phyloP scores from a whole-genome alignment of 2,329 filamentous ascomycete species.

The Alternaria rosae region DNA sequence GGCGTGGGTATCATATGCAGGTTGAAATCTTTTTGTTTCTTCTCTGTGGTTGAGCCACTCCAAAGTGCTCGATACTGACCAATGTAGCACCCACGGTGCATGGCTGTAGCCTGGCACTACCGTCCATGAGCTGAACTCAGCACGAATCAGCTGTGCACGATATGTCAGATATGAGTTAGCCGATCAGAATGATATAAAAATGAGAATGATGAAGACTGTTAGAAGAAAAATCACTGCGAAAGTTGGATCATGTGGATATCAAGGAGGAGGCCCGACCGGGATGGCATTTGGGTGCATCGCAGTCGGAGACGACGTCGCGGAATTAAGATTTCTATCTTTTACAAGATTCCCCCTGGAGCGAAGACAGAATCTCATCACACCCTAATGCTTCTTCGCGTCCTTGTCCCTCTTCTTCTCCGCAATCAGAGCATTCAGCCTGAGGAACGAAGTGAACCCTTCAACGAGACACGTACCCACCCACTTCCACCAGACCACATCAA shows the following conservation, averaged over 20 bases:
- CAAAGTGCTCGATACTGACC: not conserved
- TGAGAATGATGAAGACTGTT: not conserved
- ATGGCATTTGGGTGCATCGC: not conserved
- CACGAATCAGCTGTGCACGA: not conserved
- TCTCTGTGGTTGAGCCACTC: not conserved
- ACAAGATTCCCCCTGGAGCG: too few species aligned
- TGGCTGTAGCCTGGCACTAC: not conserved
- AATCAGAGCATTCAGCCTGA: constrained; percentile 47
- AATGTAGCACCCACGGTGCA: not conserved
- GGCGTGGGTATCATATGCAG: not conserved
- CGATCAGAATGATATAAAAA: not conserved
- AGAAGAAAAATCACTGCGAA: not conserved
- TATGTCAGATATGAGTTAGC: not conserved
- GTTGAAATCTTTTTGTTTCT: not conserved
- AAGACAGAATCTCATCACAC: too few species aligned
- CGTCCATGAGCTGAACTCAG: not conserved
- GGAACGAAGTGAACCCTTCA: constrained; percentile 60
- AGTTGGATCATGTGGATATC: too few species aligned
- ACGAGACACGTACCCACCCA: constrained; percentile 63
- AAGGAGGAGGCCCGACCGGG: not conserved
- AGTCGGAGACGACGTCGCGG: not conserved
- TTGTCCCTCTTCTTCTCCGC: constrained; percentile 39
- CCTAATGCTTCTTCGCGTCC: constrained; percentile 44
- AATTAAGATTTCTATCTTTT: too few species aligned
- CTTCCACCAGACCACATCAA: constrained; percentile 59